Evolutionary conservation across 768 basidiomycete species (phyloP), one percentile per base, ranked within the genome.

Genomic region (Boletus reticuloceps): DNA sequence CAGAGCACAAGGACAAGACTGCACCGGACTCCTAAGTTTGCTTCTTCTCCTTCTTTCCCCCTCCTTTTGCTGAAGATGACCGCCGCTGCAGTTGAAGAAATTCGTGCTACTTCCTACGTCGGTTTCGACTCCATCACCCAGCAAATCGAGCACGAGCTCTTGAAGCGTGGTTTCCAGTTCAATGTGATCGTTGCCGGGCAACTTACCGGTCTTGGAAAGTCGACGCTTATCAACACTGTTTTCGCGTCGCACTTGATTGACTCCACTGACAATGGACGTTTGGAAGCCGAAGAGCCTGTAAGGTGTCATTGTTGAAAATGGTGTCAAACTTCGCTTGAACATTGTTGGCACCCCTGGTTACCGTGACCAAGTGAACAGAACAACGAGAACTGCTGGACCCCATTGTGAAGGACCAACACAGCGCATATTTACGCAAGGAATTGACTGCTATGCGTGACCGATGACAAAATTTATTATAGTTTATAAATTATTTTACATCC

Each of bases 131-230:
- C 89, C 62, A 97, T 98, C 73, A 96, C 94, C 55, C 84, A 86
- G 68, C 96, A 98, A 76, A 98, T 98, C 65, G 96, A 99, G 81
- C 91, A 95, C 82, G 98, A 98, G 83, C 88, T 98, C 61, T 83
- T 98, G 77, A 98, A 98, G 78, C 86, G 96, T 60, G 96, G 96
- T 57, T 98, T 98, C 82, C 93, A 98, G 80, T 98, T 98, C 84
- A 98, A 98, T 69, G 90, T 97, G 56, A 98, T 98, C 69, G 89
- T 93, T 58, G 96, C 88, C 64, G 95, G 95, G 50, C 96, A 96
- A 79, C n/a, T n/a, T n/a, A 98, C 94, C 50, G 96, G 96, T 58
- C 80, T 99, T 44, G 96, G 96, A 72, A 99, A 99, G 80, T 97
- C 94, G 68, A 99, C 96, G 43, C 79, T 99, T 67, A 93, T 98